These are phyloP conservation scores for Exophiala viscosa DNA, from an alignment of 2,329 filamentous ascomycete genomes.

Conservation along the genomic window DNA sequence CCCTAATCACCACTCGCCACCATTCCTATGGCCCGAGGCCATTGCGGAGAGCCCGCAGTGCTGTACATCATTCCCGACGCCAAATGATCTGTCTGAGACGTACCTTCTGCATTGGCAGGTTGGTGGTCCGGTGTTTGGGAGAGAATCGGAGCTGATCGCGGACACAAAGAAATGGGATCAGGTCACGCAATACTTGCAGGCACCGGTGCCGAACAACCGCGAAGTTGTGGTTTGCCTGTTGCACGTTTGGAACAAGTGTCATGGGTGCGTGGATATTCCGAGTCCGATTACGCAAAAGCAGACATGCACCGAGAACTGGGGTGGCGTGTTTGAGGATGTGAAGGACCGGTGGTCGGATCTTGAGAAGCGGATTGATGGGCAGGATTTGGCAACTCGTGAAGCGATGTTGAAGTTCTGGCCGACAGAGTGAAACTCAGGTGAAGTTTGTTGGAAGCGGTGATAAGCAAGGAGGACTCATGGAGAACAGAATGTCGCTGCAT, in stretches of 20 bases:
- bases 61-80: background rate
- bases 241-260: background rate
- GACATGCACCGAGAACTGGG: background rate
- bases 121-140: background rate
- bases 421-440: background rate
- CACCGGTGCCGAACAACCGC: background rate
- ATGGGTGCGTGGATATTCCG: background rate
- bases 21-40: background rate
- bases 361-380: background rate
- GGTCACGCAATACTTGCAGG: background rate
- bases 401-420: background rate
- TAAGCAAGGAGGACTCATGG: background rate
- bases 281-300: background rate
- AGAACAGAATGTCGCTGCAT: too few species aligned
- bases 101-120: background rate
- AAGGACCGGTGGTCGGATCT: background rate
- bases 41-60: background rate
- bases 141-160: background rate
- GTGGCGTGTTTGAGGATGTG: background rate
- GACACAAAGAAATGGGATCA: background rate
- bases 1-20: background rate
- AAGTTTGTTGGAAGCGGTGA: background rate
- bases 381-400: background rate
- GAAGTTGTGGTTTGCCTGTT: constrained; percentile 1
- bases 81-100: constrained; percentile 3